These are phyloP conservation scores for Rossbeevera mucosa DNA, from an alignment of 768 basidiomycete genomes.

Conservation along the genomic window DNA sequence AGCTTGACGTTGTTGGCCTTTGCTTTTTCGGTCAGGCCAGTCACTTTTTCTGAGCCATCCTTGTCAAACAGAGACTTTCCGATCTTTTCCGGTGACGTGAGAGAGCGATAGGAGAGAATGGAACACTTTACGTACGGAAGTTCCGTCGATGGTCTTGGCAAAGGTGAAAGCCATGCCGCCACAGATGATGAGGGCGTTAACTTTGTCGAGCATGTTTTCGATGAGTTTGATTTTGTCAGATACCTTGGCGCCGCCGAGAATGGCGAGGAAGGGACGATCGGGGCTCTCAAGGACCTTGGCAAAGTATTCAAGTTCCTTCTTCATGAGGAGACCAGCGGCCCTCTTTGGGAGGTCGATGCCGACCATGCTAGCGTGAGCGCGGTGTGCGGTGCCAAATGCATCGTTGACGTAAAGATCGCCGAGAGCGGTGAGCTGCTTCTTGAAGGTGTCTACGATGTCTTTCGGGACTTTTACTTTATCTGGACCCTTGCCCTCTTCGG, in stretches of 20 bases:
- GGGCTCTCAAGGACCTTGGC: slow-evolving; percentile 95
- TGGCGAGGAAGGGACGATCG: slow-evolving; percentile 94
- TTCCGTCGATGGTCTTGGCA: slow-evolving; percentile 85
- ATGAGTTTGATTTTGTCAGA: slow-evolving; percentile 99
- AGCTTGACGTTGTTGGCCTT: slow-evolving; percentile 88
- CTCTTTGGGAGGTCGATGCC: slow-evolving; percentile 89
- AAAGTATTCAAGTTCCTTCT: slow-evolving; percentile 98
- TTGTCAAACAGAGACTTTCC: slow-evolving; percentile 92
- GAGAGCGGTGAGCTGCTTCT: slow-evolving; percentile 81
- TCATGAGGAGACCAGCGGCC: slow-evolving; percentile 94
- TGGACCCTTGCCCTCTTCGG: slow-evolving; percentile 96
- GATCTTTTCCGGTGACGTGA: slow-evolving; percentile 45
- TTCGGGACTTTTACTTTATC: slow-evolving; percentile 95
- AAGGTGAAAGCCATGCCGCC: slow-evolving; percentile 99
- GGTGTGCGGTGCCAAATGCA: slow-evolving; percentile 97
- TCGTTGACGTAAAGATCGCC: slow-evolving; percentile 98
- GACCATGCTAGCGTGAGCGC: slow-evolving; percentile 98
- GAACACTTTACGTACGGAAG: slow-evolving; percentile 46
- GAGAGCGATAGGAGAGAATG: not conserved
- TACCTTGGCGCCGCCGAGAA: slow-evolving; percentile 97
- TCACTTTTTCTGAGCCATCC: slow-evolving; percentile 84
- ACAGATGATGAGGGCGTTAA: slow-evolving; percentile 92
- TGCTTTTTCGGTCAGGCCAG: slow-evolving; percentile 82
- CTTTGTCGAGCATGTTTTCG: slow-evolving; percentile 99
- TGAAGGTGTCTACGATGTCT: slow-evolving; percentile 74